Evolutionary conservation across 2,329 filamentous ascomycete species (phyloP), one percentile per base, ranked within the genome.

Genomic region (Colletotrichum phormii): DNA sequence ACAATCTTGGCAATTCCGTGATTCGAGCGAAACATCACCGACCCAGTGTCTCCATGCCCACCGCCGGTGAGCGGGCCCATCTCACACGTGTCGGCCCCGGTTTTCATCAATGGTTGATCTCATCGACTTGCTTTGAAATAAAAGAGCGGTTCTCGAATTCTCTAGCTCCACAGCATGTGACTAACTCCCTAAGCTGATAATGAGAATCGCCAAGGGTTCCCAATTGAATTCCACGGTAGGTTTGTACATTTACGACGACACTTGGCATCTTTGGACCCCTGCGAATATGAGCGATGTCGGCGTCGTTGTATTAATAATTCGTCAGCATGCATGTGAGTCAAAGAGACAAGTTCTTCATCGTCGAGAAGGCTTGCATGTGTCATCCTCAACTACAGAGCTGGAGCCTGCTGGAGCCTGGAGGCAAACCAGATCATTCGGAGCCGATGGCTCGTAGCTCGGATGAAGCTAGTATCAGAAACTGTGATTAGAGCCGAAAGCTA

Each of bases 11-110:
- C 69, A 68, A 72, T 35, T 59, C 70, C 65, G 65, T 59, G 54
- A 59, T 70, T 72, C 70, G 65, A 69, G 70, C 70, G 70, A 70
- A 72, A 72, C 70, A 72, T 72, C 70, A 37, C 70, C 70, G 60
- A 69, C 66, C 67, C 65, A 49, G 59, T 33, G 35, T 11, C 24
- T 24, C 7, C 22, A 22, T 29, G 13, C 26, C 24, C 13, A 60
- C 37, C 24, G 9, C 46, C 46, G 29, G 18, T 26, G 57, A 33
- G 8, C 26, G 26, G 35, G 24, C 35, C 29, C 35, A 37, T 57
- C 22, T 13, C 57, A 33, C 18, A 62, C n/a, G 29, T n/a, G 58
- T 31, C 51, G 11, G 22, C 37, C 35, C 55, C 26, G 7, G 15
- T 31, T 29, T 49, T 49, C 13, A 18, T 55, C 12, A 53, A 46